Evolutionary conservation across 208 protist species (phyloP).

Genomic region (Crithidia mellificae): DNA sequence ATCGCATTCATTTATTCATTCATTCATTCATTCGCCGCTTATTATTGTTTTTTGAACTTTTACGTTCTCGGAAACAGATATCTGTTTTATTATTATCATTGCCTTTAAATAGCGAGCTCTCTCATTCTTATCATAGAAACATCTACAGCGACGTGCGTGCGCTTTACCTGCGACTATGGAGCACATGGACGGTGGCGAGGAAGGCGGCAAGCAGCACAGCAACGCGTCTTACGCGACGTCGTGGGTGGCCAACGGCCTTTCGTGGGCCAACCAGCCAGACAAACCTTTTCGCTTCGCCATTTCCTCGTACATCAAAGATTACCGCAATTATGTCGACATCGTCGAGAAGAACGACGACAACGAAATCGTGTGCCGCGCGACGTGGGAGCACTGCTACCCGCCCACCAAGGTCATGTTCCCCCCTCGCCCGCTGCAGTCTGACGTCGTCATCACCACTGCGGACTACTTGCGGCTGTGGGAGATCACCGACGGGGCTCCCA

Average conservation of each 20-base stretch:
- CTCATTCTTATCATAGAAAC: neutral
- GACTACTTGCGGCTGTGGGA: slow-evolving; percentile 99
- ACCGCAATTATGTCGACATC: slow-evolving; percentile 95
- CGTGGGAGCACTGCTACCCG: slow-evolving; percentile 97
- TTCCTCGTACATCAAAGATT: slow-evolving; percentile 96
- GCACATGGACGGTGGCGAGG: slow-evolving; percentile 7
- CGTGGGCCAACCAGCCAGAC: slow-evolving; percentile 76
- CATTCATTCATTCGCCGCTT: no score
- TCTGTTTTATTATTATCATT: no score
- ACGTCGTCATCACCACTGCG: slow-evolving; percentile 97
- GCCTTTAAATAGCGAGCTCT: no score
- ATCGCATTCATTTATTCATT: neutral
- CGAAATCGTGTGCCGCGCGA: slow-evolving; percentile 60
- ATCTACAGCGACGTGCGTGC: no score
- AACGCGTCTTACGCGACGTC: slow-evolving; percentile 91
- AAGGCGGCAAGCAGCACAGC: slow-evolving; percentile 26
- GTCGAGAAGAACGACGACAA: slow-evolving; percentile 79
- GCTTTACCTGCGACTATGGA: slow-evolving; percentile 5
- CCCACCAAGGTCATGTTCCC: slow-evolving; percentile 97
- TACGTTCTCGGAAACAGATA: neutral
- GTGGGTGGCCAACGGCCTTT: slow-evolving; percentile 96
- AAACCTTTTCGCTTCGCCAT: slow-evolving; percentile 88
- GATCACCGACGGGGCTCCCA: slow-evolving; percentile 49
- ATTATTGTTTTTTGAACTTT: no score
- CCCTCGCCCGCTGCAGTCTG: slow-evolving; percentile 77